Evolutionary conservation across 2,329 filamentous ascomycete species (phyloP).

Genomic region (Rosellinia necatrix): DNA sequence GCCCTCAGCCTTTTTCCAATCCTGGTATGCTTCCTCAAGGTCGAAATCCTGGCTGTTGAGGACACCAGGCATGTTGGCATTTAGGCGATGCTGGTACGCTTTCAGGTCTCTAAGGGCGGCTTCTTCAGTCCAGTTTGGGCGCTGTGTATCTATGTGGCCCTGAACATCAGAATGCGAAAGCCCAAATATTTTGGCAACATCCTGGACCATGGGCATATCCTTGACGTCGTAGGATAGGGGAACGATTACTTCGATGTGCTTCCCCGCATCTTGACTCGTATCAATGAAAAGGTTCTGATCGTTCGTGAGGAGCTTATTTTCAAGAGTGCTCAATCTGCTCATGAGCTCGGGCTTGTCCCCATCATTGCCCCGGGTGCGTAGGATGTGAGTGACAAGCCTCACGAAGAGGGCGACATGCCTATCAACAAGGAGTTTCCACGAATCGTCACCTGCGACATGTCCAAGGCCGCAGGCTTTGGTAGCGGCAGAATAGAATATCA

Average conservation of each 20-base stretch:
- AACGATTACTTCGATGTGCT: constrained; percentile 78
- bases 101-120: constrained; percentile 91
- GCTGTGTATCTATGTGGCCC: constrained; percentile 82
- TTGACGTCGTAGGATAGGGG: constrained; percentile 91
- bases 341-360: constrained; percentile 85
- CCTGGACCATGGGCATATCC: constrained; percentile 92
- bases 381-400: constrained; percentile 76
- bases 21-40: constrained; percentile 81
- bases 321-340: constrained; percentile 76
- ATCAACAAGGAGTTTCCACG: constrained; percentile 90
- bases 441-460: constrained; percentile 77
- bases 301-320: constrained; percentile 91
- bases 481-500: constrained; percentile 95
- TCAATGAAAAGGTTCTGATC: constrained; percentile 83
- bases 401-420: constrained; percentile 94
- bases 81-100: constrained; percentile 87
- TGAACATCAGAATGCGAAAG: constrained; percentile 80
- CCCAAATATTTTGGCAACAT: constrained; percentile 85
- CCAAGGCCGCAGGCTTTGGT: constrained; percentile 83
- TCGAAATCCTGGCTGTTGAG: constrained; percentile 88
- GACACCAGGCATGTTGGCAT: constrained; percentile 76
- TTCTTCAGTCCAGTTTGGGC: constrained; percentile 84
- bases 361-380: constrained; percentile 83
- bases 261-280: constrained; percentile 61
- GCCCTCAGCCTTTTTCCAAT: constrained; percentile 89